Evolutionary conservation across 441 rosid genomes (phyloP).

Genomic region (Dalechampia spathulata): DNA sequence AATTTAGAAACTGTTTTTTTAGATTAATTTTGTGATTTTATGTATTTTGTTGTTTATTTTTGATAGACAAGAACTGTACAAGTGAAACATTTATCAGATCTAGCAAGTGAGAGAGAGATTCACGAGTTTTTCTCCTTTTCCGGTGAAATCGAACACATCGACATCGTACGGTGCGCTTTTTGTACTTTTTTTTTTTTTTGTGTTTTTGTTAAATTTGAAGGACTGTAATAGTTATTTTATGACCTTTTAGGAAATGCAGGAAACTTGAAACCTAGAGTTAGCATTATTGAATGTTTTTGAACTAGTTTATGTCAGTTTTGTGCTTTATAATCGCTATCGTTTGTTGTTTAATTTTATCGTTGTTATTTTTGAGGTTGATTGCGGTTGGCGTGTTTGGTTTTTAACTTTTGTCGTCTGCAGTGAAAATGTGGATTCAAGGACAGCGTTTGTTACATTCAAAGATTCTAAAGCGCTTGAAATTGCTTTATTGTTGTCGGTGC

Average conservation of each 20-base stretch:
- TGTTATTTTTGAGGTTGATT: constrained; percentile 4
- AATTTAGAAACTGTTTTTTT: neutral
- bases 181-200: neutral
- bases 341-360: neutral
- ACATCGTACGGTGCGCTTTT: constrained; percentile 43
- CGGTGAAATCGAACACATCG: constrained; percentile 72
- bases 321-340: neutral
- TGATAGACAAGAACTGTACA: constrained; percentile 69
- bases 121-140: constrained; percentile 96
- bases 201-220: neutral
- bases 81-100: constrained; percentile 86
- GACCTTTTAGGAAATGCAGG: neutral
- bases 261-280: neutral
- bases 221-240: too few species aligned
- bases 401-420: constrained; percentile 25
- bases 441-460: constrained; percentile 78
- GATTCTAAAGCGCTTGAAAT: constrained; percentile 91
- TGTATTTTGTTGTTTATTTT: neutral
- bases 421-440: constrained; percentile 44
- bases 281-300: neutral
- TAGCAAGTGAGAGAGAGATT: constrained; percentile 90
- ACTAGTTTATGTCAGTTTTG: neutral
- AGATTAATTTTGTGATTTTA: neutral
- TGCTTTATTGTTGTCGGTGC: constrained; percentile 78
- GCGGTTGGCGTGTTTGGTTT: constrained; percentile 5